A percentile compares a stretch with the other conserved stretches of the same genome.
Evolutionary conservation across 108 stramenopile genomes (phyloP).

Genomic region (Cyclotella cryptica): DNA sequence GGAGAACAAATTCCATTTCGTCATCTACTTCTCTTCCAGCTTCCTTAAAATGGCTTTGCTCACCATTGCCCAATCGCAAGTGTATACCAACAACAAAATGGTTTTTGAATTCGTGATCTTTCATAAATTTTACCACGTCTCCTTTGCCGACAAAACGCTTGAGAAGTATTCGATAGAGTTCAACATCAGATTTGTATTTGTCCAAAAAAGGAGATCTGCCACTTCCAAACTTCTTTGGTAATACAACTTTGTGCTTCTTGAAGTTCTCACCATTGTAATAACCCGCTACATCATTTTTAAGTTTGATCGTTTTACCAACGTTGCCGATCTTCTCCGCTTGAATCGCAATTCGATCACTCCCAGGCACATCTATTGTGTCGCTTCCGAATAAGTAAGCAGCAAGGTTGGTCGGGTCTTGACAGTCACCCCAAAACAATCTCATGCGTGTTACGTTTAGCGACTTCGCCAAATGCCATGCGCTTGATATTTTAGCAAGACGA

Average conservation of each 20-base stretch:
- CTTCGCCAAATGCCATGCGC: conserved; percentile 20
- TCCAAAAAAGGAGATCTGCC: conserved; percentile 25
- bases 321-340: not conserved
- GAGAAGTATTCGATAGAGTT: conserved; percentile 42
- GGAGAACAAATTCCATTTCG: conserved; percentile 16
- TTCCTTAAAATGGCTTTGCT: conserved; percentile 46
- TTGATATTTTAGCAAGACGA: conserved; percentile 17
- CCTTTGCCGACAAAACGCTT: conserved; percentile 39
- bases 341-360: not conserved
- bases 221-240: conserved; percentile 49
- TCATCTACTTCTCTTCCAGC: conserved; percentile 39
- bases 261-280: conserved; percentile 30
- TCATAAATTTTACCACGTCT: conserved; percentile 35
- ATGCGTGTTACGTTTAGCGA: conserved; percentile 15
- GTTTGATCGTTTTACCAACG: conserved; percentile 31
- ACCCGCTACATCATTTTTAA: conserved; percentile 63
- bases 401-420: conserved; percentile 9
- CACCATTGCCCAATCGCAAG: conserved; percentile 68
- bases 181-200: conserved; percentile 44
- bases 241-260: conserved; percentile 39
- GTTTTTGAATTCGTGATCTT: conserved; percentile 41
- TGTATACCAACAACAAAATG: conserved; percentile 69
- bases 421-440: conserved; percentile 21
- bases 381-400: conserved; percentile 29
- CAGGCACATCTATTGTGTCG: conserved; percentile 41